Percentiles rank a stretch among this genome's conserved stretches.
phyloP scores from a whole-genome alignment of 768 basidiomycete genomes.

The Candolleomyces efflorescens region DNA sequence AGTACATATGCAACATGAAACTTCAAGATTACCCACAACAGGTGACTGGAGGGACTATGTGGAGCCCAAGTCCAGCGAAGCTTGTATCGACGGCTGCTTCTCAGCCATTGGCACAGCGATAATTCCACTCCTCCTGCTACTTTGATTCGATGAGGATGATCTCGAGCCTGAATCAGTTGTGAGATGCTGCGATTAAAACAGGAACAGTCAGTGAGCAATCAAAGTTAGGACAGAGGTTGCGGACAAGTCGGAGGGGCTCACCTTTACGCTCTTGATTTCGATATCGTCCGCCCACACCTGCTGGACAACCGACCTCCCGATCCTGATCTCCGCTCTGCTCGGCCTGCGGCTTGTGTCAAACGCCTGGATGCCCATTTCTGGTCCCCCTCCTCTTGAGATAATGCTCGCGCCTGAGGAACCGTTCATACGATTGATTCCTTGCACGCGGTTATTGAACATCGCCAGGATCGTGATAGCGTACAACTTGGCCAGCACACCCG shows the following conservation, averaged over 20 bases:
- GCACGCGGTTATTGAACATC: slow-evolving; percentile 26
- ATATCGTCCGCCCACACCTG: slow-evolving; percentile 22
- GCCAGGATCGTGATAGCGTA: slow-evolving; percentile 30
- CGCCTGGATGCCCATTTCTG: background rate
- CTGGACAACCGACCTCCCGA: slow-evolving; percentile 21
- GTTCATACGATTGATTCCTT: background rate
- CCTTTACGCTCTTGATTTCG: slow-evolving; percentile 14
- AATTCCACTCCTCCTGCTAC: too few relatives aligned
- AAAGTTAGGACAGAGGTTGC: too few relatives aligned
- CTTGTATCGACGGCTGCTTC: too few relatives aligned
- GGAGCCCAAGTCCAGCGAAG: too few relatives aligned
- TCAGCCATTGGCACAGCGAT: too few relatives aligned
- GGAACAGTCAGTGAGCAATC: too few relatives aligned
- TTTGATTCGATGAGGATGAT: too few relatives aligned
- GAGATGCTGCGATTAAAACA: too few relatives aligned
- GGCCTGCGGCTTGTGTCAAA: background rate
- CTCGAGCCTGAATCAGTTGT: too few relatives aligned
- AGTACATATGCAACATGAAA: too few relatives aligned
- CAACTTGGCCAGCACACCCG: slow-evolving; percentile 30
- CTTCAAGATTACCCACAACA: too few relatives aligned
- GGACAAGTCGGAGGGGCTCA: background rate
- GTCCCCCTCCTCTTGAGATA: background rate
- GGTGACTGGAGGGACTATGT: too few relatives aligned
- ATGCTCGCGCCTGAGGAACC: background rate
- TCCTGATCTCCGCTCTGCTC: slow-evolving; percentile 14